Percentiles rank a stretch among this genome's conserved stretches.
Conservation (phyloP, 2,329 filamentous ascomycete genomes). For the Peltaster fructicola region DNA sequence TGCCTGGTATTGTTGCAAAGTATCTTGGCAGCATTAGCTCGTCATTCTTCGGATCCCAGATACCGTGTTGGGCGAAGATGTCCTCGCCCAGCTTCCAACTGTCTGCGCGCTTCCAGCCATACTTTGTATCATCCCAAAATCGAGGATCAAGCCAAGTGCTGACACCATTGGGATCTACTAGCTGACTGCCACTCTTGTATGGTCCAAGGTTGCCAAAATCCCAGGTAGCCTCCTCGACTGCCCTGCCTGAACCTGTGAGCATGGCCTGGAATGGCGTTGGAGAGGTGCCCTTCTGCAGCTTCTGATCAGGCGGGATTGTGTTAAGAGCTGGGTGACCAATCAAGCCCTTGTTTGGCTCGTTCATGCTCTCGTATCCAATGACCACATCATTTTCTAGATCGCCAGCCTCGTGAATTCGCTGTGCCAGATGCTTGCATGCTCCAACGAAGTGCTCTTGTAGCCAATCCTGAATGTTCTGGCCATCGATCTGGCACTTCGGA, state of each 20-base stretch:
- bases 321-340: constrained; percentile 70
- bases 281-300: constrained; percentile 78
- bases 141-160: constrained; percentile 59
- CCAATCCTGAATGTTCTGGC: constrained; percentile 91
- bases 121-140: constrained; percentile 71
- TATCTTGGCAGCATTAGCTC: constrained; percentile 69
- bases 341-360: constrained; percentile 82
- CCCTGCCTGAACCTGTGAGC: constrained; percentile 73
- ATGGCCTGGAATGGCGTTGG: constrained; percentile 92
- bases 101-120: constrained; percentile 76
- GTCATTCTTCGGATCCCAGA: constrained; percentile 76
- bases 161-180: constrained; percentile 78
- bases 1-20: constrained; percentile 62
- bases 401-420: constrained; percentile 73
- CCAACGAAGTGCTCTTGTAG: constrained; percentile 70
- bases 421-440: constrained; percentile 65
- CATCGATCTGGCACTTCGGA: constrained; percentile 88
- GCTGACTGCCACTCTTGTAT: constrained; percentile 64
- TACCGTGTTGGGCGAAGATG: constrained; percentile 88
- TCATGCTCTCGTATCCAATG: constrained; percentile 90
- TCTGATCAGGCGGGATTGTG: constrained; percentile 68
- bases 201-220: constrained; percentile 88
- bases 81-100: constrained; percentile 90
- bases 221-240: constrained; percentile 81
- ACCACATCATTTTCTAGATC: constrained; percentile 74